Conservation (phyloP, 495 filamentous ascomycete species). For the Cairneyella variabilis region DNA sequence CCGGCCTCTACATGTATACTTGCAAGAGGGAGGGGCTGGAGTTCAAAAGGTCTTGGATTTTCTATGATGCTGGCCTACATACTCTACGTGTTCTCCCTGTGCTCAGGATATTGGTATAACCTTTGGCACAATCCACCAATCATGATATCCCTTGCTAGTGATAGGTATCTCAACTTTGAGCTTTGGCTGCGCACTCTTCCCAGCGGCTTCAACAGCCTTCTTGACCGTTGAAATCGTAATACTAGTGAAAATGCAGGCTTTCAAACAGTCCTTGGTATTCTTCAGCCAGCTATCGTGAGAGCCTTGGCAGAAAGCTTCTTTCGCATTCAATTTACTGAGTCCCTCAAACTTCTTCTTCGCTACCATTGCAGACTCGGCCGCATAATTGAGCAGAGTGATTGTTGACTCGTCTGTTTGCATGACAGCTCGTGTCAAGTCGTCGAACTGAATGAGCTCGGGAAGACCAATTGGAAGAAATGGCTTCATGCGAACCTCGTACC, state of each 20-base stretch:
- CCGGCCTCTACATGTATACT: too few relatives aligned
- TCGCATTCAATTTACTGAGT: slow-evolving; percentile 43
- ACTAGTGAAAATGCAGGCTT: slow-evolving; percentile 62
- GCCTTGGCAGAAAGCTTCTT: slow-evolving; percentile 41
- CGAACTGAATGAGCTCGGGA: slow-evolving; percentile 66
- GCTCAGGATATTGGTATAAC: slow-evolving; percentile 30
- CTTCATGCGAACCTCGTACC: slow-evolving; percentile 89
- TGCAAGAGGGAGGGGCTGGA: too few relatives aligned
- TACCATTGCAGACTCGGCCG: slow-evolving; percentile 52
- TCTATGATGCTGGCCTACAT: too few relatives aligned
- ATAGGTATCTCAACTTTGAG: slow-evolving; percentile 54
- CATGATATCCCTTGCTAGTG: slow-evolving; percentile 57
- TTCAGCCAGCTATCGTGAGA: slow-evolving; percentile 57
- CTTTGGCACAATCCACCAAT: slow-evolving; percentile 77
- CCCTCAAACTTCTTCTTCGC: slow-evolving; percentile 65
- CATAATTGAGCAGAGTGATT: slow-evolving; percentile 51
- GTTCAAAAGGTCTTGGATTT: too few relatives aligned
- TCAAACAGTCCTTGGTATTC: slow-evolving; percentile 54
- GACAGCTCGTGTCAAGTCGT: slow-evolving; percentile 47
- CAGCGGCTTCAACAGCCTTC: slow-evolving; percentile 32
- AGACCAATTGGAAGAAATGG: slow-evolving; percentile 69
- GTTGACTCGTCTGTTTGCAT: slow-evolving; percentile 34
- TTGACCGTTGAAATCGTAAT: slow-evolving; percentile 57
- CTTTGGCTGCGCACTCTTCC: slow-evolving; percentile 22
- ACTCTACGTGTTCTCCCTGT: too few relatives aligned